These are phyloP conservation scores for Cryptococcus neoformans DNA, from an alignment of 1,284 basidiomycete genomes.

Conservation along the genomic window DNA sequence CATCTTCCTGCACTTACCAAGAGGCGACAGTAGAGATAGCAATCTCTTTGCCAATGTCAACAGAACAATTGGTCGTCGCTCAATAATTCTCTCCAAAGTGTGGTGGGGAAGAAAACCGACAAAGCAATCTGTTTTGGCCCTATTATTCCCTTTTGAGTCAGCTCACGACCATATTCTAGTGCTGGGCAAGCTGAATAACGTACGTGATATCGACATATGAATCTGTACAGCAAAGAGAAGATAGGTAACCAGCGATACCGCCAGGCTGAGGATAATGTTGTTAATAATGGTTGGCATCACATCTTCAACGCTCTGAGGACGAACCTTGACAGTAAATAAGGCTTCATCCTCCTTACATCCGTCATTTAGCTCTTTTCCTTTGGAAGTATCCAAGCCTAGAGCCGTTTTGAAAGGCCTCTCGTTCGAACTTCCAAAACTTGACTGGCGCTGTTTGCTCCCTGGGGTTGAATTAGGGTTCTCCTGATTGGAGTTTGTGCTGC, in stretches of 20 bases:
- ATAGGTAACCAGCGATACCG: conserved; percentile 97
- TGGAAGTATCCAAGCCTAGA: conserved; percentile 24
- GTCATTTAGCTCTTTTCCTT: not conserved
- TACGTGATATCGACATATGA: conserved; percentile 86
- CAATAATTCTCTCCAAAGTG: conserved; percentile 84
- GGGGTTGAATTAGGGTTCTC: conserved; percentile 18
- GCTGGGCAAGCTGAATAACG: conserved; percentile 3
- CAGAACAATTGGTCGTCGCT: conserved; percentile 90
- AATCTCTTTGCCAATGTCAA: conserved; percentile 95
- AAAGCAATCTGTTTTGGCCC: conserved; percentile 94
- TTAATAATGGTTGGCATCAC: too few relatives aligned
- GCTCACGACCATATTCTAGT: not conserved
- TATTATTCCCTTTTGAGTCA: conserved; percentile 26
- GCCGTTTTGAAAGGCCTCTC: conserved; percentile 37
- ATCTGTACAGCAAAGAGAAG: conserved; percentile 84
- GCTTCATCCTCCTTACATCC: conserved; percentile 51
- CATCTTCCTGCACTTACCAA: conserved; percentile 56
- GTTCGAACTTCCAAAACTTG: conserved; percentile 13
- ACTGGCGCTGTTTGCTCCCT: conserved; percentile 13
- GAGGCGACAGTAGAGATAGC: conserved; percentile 87
- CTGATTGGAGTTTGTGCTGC: not conserved
- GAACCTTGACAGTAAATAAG: conserved; percentile 80
- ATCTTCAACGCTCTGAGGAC: not conserved
- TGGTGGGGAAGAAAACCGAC: conserved; percentile 90
- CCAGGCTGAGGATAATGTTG: conserved; percentile 63